Evolutionary conservation across 1,284 basidiomycete species (phyloP), one percentile per base, ranked within the genome.

Genomic region (Butyriboletus appendiculatus): DNA sequence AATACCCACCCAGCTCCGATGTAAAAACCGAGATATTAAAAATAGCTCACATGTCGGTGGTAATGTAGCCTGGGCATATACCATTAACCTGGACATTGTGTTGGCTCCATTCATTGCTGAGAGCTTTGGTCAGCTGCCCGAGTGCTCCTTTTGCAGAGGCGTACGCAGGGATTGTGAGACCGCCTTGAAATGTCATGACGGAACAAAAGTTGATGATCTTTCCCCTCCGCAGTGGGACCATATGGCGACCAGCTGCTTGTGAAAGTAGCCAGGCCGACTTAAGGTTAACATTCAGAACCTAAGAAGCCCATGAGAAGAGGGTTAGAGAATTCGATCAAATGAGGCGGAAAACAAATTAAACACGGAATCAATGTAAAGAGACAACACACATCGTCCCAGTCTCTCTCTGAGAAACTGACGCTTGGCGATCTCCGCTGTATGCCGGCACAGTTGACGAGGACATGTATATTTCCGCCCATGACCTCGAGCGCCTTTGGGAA

Each of bases 381-480:
- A 57, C 45, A 48, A 75, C 84, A 66, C 70, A 93, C 92, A 73
- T 94, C 91, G 67, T 96, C 87, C 94, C 94, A 97, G 70, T 96
- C 90, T 45, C 77, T 71, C 70, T 96, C 94, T 37, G 84, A 77
- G 71, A 98, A 98, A 63, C 85, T 80, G 62, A 92, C 83, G 40
- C 86, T 86, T 53, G 91, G 90, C 52, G 88, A 85, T 71, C 94
- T 79, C 65, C 93, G 81, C 72, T 97, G 94, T 64, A 98, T 97
- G 45, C 95, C 96, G 52, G 92, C 96, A 70, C 94, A 97, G 74
- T 98, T 96, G 70, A 98, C 84, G 45, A 98, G 82, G 61, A 97
- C 80, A 70, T 97, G 86, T 60, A 98, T 87, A 52, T 83, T 75
- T 45, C 80, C 82, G 41, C 76, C 81, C 76, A 88, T 82, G 55